Conservation (phyloP, 768 basidiomycete genomes). For the Sporobolomyces phaffii region DNA sequence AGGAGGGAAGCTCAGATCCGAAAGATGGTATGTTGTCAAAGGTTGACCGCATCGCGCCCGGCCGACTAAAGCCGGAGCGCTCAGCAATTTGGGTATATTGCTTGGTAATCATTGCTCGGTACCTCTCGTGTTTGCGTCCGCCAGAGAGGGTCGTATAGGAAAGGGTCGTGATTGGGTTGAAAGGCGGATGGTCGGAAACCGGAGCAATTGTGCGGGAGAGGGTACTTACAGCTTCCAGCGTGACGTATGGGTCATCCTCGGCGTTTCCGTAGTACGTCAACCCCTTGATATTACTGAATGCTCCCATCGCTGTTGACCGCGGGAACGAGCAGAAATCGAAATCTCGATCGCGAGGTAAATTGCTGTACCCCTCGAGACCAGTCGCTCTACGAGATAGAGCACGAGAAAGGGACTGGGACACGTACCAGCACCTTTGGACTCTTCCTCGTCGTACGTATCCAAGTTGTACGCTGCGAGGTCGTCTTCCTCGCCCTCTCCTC, state of each 20-base stretch:
- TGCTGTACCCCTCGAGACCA: too few relatives aligned
- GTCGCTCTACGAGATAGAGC: background rate
- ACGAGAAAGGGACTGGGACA: background rate
- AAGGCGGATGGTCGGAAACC: slow-evolving; percentile 2
- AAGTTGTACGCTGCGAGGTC: slow-evolving; percentile 82
- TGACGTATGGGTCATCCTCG: slow-evolving; percentile 93
- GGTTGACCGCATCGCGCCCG: slow-evolving; percentile 24
- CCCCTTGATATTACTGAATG: slow-evolving; percentile 93
- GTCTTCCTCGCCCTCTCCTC: slow-evolving; percentile 51
- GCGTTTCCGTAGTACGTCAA: slow-evolving; percentile 80
- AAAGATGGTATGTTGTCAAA: slow-evolving; percentile 49
- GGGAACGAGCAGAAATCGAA: background rate
- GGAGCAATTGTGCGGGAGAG: background rate
- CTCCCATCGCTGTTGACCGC: slow-evolving; percentile 51
- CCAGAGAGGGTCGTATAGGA: too few relatives aligned
- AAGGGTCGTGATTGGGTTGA: too few relatives aligned
- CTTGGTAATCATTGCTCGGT: slow-evolving; percentile 44
- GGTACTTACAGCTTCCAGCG: slow-evolving; percentile 72
- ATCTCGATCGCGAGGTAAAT: too few relatives aligned
- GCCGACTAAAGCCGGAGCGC: slow-evolving; percentile 41
- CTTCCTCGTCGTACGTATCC: slow-evolving; percentile 86
- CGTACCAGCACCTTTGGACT: slow-evolving; percentile 47
- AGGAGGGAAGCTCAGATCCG: slow-evolving; percentile 47
- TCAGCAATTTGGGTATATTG: slow-evolving; percentile 47
- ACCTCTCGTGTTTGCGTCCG: too few relatives aligned